phyloP scores from a whole-genome alignment of 208 protist species.

The Herpetomonas samuelpessoai region DNA sequence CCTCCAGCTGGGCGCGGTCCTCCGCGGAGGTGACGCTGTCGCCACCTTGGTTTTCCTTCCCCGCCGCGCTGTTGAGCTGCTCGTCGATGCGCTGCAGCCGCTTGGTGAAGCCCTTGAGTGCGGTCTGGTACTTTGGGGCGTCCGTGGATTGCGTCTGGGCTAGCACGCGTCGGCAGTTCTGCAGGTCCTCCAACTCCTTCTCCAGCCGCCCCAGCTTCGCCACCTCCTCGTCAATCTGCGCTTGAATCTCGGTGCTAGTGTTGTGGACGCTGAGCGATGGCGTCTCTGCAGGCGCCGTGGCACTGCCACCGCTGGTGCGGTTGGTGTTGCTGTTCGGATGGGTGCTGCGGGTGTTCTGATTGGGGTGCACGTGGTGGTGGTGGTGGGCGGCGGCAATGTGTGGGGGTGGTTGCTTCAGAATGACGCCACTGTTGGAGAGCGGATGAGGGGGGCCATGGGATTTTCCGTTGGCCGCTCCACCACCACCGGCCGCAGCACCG shows the following conservation, averaged over 20 bases:
- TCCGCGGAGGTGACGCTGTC: background rate
- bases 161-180: slow-evolving; percentile 36
- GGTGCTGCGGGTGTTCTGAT: background rate
- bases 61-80: slow-evolving; percentile 16
- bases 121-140: slow-evolving; percentile 36
- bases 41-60: background rate
- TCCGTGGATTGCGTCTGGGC: slow-evolving; percentile 24
- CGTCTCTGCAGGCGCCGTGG: background rate
- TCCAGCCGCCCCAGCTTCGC: slow-evolving; percentile 41
- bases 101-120: slow-evolving; percentile 36
- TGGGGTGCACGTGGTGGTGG: background rate
- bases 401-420: background rate
- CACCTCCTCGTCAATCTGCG: slow-evolving; percentile 50
- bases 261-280: background rate
- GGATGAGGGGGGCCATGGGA: background rate
- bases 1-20: slow-evolving; percentile 12
- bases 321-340: slow-evolving; percentile 8
- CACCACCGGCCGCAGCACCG: background rate
- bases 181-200: slow-evolving; percentile 56
- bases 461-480: background rate
- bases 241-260: slow-evolving; percentile 14
- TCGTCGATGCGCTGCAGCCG: slow-evolving; percentile 31
- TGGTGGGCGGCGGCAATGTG: background rate
- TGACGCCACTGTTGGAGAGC: slow-evolving; percentile 3
- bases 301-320: background rate